Evolutionary conservation across 202 grass and related monocot genomes (phyloP).

Genomic region (Thinopyrum obtusiflorum): DNA sequence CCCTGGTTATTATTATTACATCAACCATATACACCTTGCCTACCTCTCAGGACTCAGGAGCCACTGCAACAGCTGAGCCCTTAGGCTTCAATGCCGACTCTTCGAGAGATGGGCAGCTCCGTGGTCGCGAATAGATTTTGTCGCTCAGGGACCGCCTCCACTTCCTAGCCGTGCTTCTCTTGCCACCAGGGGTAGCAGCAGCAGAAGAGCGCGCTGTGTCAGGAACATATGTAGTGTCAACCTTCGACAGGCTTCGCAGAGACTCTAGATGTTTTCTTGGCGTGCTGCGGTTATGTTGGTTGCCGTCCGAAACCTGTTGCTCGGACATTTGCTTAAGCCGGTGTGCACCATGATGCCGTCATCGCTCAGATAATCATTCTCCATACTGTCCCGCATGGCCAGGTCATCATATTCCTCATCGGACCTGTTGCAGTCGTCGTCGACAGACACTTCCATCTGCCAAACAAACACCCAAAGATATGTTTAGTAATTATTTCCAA

Average conservation of each 20-base stretch:
- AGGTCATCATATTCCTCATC: too few relatives aligned
- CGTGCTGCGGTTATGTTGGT: not conserved
- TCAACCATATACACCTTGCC: not conserved
- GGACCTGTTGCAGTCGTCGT: too few relatives aligned
- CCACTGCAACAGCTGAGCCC: conserved; percentile 25
- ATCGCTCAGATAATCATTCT: too few relatives aligned
- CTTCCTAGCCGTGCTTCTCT: conserved; percentile 21
- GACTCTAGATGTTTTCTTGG: conserved; percentile 40
- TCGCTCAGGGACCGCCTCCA: conserved; percentile 66
- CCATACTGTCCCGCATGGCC: too few relatives aligned
- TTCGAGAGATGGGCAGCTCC: conserved; percentile 16
- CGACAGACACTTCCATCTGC: too few relatives aligned
- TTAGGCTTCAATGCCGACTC: conserved; percentile 7
- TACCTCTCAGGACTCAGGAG: conserved; percentile 32
- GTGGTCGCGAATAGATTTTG: conserved; percentile 31
- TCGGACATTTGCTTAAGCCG: too few relatives aligned
- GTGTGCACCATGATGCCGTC: too few relatives aligned
- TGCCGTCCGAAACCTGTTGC: too few relatives aligned
- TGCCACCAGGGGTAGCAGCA: conserved; percentile 17
- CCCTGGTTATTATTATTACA: not conserved
- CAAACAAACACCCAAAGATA: too few relatives aligned
- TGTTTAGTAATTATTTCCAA: too few relatives aligned
- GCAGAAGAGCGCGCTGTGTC: conserved; percentile 32
- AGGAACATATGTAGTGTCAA: conserved; percentile 14
- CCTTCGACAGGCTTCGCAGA: conserved; percentile 44